phyloP scores from a whole-genome alignment of 768 basidiomycete genomes.

The Hortiboletus campestris region DNA sequence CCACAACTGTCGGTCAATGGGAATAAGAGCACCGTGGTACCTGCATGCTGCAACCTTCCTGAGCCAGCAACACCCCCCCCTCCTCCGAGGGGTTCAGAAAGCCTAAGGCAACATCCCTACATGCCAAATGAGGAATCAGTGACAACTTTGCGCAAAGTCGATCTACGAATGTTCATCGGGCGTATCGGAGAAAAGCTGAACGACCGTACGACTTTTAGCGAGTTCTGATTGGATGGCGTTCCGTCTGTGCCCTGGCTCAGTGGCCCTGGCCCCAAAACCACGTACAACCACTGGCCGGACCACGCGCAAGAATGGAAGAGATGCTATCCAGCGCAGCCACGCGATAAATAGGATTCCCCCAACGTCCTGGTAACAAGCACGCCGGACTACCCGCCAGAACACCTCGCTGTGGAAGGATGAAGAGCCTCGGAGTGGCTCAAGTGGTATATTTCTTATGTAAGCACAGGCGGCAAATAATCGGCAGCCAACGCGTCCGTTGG shows the following conservation, averaged over 20 bases:
- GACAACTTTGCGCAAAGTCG: neutral
- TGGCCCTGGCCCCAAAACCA: neutral
- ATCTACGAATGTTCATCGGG: neutral
- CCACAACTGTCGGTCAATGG: neutral
- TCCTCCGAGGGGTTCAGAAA: neutral
- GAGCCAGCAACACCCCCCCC: neutral
- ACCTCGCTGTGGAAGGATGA: neutral
- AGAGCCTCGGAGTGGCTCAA: no score
- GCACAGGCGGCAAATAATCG: neutral
- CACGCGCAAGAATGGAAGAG: constrained; percentile 1
- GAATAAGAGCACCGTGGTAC: neutral
- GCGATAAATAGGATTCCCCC: neutral
- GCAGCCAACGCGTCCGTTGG: no score
- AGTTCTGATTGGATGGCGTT: constrained; percentile 13
- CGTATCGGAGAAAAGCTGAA: neutral
- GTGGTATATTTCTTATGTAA: constrained; percentile 9
- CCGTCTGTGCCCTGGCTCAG: neutral
- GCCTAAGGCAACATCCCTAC: neutral
- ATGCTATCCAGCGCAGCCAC: constrained; percentile 6
- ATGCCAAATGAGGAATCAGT: neutral
- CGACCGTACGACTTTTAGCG: neutral
- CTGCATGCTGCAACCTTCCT: neutral
- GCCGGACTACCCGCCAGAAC: neutral
- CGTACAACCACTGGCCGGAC: neutral
- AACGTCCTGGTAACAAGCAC: neutral